These are phyloP conservation scores for Erythrophleum fordii DNA, from an alignment of 306 rosid genomes.

Conservation along the genomic window DNA sequence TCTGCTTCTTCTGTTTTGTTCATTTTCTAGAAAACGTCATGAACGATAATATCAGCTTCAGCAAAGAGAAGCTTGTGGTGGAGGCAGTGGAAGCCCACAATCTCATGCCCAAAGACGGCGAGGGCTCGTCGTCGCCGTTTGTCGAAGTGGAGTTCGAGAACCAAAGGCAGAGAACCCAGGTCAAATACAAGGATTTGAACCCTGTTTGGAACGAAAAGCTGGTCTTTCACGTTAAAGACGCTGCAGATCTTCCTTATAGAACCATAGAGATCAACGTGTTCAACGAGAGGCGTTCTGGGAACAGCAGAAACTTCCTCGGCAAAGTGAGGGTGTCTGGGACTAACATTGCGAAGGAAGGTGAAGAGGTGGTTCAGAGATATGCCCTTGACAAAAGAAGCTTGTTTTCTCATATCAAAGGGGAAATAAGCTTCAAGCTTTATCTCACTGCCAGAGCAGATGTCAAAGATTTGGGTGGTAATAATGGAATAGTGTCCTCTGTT, in stretches of 20 bases:
- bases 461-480: constrained; percentile 32
- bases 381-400: constrained; percentile 64
- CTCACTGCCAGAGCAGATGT: constrained; percentile 42
- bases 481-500: constrained; percentile 38
- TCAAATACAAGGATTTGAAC: constrained; percentile 61
- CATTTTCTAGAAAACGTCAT: constrained; percentile 31
- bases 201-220: constrained; percentile 73
- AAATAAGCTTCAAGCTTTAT: constrained; percentile 62
- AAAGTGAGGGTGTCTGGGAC: constrained; percentile 66
- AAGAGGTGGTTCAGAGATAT: constrained; percentile 46
- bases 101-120: constrained; percentile 74
- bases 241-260: constrained; percentile 60
- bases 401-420: constrained; percentile 69
- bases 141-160: constrained; percentile 65
- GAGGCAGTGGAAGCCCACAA: constrained; percentile 65
- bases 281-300: constrained; percentile 61
- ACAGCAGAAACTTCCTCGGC: constrained; percentile 61
- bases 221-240: constrained; percentile 51
- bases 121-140: constrained; percentile 66
- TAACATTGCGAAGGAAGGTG: constrained; percentile 54
- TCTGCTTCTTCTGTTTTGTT: not conserved
- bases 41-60: constrained; percentile 18
- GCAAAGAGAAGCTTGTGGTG: constrained; percentile 60
- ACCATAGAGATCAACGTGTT: constrained; percentile 60
- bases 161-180: constrained; percentile 61